Evolutionary conservation across 495 filamentous ascomycete genomes (phyloP), one percentile per base, ranked within the genome.

Genomic region (Aspergillus incahuasiensis): DNA sequence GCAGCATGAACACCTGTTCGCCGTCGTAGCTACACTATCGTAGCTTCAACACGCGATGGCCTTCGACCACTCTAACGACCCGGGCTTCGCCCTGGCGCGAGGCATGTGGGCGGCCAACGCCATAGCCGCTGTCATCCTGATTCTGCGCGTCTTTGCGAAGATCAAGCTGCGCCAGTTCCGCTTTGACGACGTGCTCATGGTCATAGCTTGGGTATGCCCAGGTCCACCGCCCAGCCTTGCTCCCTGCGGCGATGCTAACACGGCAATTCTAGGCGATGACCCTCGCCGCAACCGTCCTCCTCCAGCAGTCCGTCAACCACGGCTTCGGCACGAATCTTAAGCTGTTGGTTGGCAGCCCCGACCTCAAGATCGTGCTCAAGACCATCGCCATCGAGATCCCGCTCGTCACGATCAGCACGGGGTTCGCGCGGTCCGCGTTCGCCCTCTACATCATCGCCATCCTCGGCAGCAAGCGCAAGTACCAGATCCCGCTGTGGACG

Each of bases 171-270:
- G 58, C 50, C 65, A 70, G 15, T 67, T 73, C 40, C 47, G 55
- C 38, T 34, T 64, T 2, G 72, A 74, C 45, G 72, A 74, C 67
- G 60, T 67, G 5, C 19, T 73, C 35, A 74, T 74, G 72, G 58
- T 74, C 22, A 7, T 69, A 8, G 64, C 72, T 2, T 35, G 60
- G 61, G 72, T 74, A 59, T 48, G 52, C 15, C 21, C 34, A n/a
- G n/a, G n/a, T n/a, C 22, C 30, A 48, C 41, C n/a, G 19, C 7
- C 41, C 32, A 3, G 25, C 3, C 4, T 28, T 8, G 15, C 16
- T 15, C 24, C 18, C 9, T 38, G 13, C 15, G 25, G 54, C 35
- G 16, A 16, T 35, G 34, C 40, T 44, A 38, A 54, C 40, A 8
- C 15, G 18, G 25, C n/a, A n/a, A n/a, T 40, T 48, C 21, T 44